Base-by-base conservation (phyloP, 345 rosid species). In the Lepidium didymum region DNA sequence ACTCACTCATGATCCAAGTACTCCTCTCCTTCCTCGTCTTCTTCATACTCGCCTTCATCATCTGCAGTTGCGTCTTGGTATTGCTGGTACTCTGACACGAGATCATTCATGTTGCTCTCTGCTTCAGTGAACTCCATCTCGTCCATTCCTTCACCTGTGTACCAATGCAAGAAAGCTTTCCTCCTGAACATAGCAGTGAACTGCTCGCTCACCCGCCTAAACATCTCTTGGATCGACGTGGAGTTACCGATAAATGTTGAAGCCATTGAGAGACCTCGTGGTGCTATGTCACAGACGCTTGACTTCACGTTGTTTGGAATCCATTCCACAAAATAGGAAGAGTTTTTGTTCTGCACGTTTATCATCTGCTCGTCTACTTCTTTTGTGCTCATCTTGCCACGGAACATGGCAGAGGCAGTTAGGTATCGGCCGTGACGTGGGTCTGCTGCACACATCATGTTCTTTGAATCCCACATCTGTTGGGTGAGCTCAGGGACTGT, bases 171-270 rank as follows among this genome's bases (percentile, higher is more conserved):
- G 86, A 87, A 87, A 77, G 89, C 92, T 82, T 88, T 88, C 81
- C 95, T 86, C 59, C 95, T 82, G 74, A 88, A 88, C 95, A 88
- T 88, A 42, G 91, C 95, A n/a, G 91, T 88, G 76, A 88, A 88
- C 64, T 88, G 95, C 52, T 86, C 95, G 14, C 95, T 88, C 11
- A 88, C 91, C 69, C 95, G 76, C 77, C 95, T 80, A 55, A 88
- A 88, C 95, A 88, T 88, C 80, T 88, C 94, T 18, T 88, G 91
- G 61, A 88, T 88, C 6, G 94, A 85, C 25, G 94, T 88, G 1
- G 94, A 88, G 65, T 86, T 88, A 52, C 95, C 95, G 1, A 88
- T 75, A 53, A 88, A 88, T 1, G 91, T 88, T 15, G 95, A 82
- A 6, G 95, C 91, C 89, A 88, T 88, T 27, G 84, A 81, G 68